These are phyloP conservation scores for Candida mattraensis DNA, from an alignment of 805 yeast species.

Conservation along the genomic window DNA sequence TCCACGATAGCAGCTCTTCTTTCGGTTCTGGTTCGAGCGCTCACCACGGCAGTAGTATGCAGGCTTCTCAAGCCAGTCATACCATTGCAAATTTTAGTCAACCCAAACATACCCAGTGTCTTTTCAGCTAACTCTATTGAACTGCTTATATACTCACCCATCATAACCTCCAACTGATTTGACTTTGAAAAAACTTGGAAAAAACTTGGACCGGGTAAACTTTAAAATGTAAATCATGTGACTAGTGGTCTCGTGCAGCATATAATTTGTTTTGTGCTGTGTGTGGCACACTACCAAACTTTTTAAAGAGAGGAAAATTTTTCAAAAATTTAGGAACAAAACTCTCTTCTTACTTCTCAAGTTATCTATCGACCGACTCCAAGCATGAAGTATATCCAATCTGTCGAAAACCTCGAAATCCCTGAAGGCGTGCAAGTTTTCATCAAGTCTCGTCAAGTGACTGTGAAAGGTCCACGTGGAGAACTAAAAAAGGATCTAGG, in stretches of 20 bases:
- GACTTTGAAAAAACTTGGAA: neutral
- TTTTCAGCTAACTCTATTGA: too few relatives aligned
- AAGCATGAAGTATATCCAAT: conserved; percentile 60
- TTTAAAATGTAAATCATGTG: neutral
- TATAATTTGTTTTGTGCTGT: too few relatives aligned
- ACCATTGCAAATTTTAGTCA: too few relatives aligned
- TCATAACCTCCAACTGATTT: too few relatives aligned
- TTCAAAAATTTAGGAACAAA: conserved; percentile 1
- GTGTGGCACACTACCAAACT: too few relatives aligned
- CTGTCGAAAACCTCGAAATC: conserved; percentile 56
- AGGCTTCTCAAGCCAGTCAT: too few relatives aligned
- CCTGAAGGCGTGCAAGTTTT: conserved; percentile 92
- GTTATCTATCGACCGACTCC: neutral
- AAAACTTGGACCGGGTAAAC: neutral
- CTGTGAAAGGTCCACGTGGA: conserved; percentile 98
- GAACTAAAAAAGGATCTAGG: conserved; percentile 82
- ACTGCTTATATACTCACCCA: too few relatives aligned
- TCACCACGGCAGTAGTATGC: conserved; percentile 12
- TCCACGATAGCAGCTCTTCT: conserved; percentile 14
- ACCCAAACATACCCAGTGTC: too few relatives aligned
- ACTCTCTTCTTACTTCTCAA: too few relatives aligned
- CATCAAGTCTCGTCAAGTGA: conserved; percentile 87
- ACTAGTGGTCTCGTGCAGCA: too few relatives aligned
- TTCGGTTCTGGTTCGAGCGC: conserved; percentile 14
- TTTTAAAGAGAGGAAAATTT: conserved; percentile 4